Conservation (phyloP, 345 rosid species). For the Salix arbutifolia region DNA sequence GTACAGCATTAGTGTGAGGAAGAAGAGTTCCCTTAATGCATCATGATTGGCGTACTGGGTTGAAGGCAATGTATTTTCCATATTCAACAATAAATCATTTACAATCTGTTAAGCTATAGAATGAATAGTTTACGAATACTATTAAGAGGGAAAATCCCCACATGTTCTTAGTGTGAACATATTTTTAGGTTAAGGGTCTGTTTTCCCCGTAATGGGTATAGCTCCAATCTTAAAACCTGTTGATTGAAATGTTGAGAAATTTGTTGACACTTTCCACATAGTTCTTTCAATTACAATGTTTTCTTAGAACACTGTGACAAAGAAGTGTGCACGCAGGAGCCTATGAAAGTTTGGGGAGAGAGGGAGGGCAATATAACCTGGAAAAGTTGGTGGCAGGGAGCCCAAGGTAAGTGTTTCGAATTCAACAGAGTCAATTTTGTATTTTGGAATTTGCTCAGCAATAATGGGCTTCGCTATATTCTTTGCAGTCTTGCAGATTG, state of each 20-base stretch:
- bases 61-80: not conserved
- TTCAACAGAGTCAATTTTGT: conserved; percentile 30
- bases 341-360: not conserved
- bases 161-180: too few relatives aligned
- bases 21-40: not conserved
- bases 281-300: not conserved
- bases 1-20: not conserved
- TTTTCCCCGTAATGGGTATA: not conserved
- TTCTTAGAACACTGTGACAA: not conserved
- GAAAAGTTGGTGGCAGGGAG: conserved; percentile 29
- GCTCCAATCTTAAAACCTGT: not conserved
- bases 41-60: not conserved
- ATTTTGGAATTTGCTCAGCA: conserved; percentile 37
- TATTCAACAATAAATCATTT: not conserved
- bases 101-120: not conserved
- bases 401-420: conserved; percentile 32
- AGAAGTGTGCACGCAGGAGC: not conserved
- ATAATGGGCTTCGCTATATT: conserved; percentile 29
- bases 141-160: not conserved
- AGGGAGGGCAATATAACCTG: conserved; percentile 12
- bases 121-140: not conserved
- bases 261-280: not conserved
- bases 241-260: not conserved
- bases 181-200: too few relatives aligned
- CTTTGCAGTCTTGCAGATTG: conserved; percentile 29